These are phyloP conservation scores for Scutellaria barbata DNA, from an alignment of 257 asterid species.

Conservation along the genomic window DNA sequence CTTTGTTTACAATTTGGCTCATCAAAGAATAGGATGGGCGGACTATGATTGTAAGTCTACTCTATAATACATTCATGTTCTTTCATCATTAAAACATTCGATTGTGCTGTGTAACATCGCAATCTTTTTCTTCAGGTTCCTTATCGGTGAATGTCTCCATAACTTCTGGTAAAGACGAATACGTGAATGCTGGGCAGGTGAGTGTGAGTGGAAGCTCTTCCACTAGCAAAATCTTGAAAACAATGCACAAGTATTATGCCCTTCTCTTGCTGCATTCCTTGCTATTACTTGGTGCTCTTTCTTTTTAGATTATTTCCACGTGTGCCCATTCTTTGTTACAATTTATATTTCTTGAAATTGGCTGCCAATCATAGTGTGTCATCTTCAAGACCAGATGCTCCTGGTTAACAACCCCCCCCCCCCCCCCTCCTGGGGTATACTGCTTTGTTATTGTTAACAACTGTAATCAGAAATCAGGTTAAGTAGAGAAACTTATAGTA, in stretches of 20 bases:
- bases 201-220: constrained; percentile 49
- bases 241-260: constrained; percentile 24
- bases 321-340: constrained; percentile 33
- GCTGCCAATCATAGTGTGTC: constrained; percentile 34
- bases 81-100: neutral
- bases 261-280: constrained; percentile 36
- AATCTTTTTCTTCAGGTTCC: constrained; percentile 44
- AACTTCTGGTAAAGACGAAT: constrained; percentile 51
- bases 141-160: constrained; percentile 54
- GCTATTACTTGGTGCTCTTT: constrained; percentile 25
- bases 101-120: neutral
- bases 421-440: no score
- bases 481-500: neutral
- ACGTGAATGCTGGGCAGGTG: constrained; percentile 54
- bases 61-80: neutral
- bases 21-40: constrained; percentile 69
- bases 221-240: constrained; percentile 27
- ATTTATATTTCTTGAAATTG: constrained; percentile 40
- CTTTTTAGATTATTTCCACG: constrained; percentile 39
- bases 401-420: neutral
- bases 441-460: no score
- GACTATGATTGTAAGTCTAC: constrained; percentile 59
- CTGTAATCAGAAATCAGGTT: neutral
- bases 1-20: constrained; percentile 63
- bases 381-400: neutral